These are phyloP conservation scores for Yarrowia keelungensis DNA, from an alignment of 805 yeast species.

Conservation along the genomic window DNA sequence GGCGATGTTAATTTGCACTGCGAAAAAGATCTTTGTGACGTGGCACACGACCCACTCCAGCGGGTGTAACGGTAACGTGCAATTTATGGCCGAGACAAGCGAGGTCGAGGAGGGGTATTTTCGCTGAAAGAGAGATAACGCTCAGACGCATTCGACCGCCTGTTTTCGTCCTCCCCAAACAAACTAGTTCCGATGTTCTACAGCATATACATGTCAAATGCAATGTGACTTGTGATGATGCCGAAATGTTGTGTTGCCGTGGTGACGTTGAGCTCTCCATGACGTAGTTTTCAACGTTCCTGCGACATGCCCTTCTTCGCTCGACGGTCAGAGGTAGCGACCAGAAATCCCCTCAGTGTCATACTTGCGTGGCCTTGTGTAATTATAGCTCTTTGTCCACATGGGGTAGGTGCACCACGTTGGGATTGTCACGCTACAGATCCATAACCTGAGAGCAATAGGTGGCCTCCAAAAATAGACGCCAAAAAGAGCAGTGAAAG, in stretches of 20 bases:
- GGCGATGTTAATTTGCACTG: constrained; percentile 9
- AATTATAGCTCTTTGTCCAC: constrained; percentile 22
- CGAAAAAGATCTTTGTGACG: constrained; percentile 12
- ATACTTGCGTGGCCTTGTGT: not conserved
- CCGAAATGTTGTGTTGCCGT: too few relatives aligned
- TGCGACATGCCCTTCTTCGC: too few relatives aligned
- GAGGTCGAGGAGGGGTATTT: not conserved
- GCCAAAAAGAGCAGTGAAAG: too few relatives aligned
- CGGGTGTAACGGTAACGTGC: constrained; percentile 17
- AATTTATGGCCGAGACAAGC: not conserved
- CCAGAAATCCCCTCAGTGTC: not conserved
- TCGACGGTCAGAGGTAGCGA: not conserved
- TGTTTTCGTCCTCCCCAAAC: not conserved
- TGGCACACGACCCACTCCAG: constrained; percentile 34
- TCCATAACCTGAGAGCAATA: not conserved
- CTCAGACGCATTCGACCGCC: not conserved
- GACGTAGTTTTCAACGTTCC: too few relatives aligned
- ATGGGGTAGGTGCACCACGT: constrained; percentile 11
- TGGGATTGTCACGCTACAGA: constrained; percentile 1
- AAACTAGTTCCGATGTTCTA: constrained; percentile 2
- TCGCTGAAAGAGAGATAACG: not conserved
- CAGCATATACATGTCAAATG: constrained; percentile 27
- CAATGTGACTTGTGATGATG: not conserved
- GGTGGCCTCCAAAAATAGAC: too few relatives aligned
- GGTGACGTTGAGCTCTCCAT: too few relatives aligned